Evolutionary conservation across 257 asterid genomes (phyloP).

Genomic region (Schizonepeta tenuifolia): DNA sequence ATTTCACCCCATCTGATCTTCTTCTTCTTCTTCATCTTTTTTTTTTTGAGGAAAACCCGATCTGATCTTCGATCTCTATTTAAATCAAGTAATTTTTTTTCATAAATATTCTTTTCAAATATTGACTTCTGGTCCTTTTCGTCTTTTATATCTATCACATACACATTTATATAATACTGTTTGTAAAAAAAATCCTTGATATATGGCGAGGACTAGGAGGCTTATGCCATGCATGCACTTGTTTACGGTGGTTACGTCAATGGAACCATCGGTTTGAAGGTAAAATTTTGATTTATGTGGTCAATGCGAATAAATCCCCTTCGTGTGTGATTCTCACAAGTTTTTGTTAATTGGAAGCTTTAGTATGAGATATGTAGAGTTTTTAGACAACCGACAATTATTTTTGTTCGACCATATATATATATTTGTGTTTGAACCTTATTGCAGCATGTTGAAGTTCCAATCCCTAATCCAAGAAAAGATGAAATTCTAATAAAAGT

Average conservation of each 20-base stretch:
- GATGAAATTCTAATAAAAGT: slow-evolving; percentile 69
- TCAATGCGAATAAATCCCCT: too few relatives aligned
- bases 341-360: too few relatives aligned
- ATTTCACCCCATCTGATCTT: not conserved
- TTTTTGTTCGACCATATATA: too few relatives aligned
- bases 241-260: slow-evolving; percentile 48
- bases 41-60: too few relatives aligned
- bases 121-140: not conserved
- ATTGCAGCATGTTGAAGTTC: slow-evolving; percentile 52
- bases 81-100: not conserved
- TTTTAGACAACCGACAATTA: too few relatives aligned
- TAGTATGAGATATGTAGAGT: too few relatives aligned
- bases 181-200: not conserved
- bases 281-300: not conserved
- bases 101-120: too few relatives aligned
- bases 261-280: slow-evolving; percentile 64
- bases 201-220: slow-evolving; percentile 31
- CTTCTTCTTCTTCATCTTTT: too few relatives aligned
- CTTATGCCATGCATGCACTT: slow-evolving; percentile 72
- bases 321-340: not conserved
- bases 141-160: not conserved
- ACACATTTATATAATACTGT: not conserved
- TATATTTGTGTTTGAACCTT: too few relatives aligned
- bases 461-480: slow-evolving; percentile 58
- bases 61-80: not conserved